These are phyloP conservation scores for Gardenia jasminoides DNA, from an alignment of 257 asterid genomes.

Conservation along the genomic window DNA sequence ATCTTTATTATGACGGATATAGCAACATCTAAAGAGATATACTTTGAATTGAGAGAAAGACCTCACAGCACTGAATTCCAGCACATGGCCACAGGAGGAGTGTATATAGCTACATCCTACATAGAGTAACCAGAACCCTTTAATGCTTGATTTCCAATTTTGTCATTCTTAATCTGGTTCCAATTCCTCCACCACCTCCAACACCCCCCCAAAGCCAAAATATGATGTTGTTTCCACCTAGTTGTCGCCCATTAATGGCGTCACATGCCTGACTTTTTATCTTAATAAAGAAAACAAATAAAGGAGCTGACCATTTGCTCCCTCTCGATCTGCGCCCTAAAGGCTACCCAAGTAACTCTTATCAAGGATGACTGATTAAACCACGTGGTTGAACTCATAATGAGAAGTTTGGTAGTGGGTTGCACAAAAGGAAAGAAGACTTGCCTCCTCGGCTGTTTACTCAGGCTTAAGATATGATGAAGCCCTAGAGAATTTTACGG, in stretches of 20 bases:
- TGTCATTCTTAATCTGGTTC: neutral
- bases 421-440: slow-evolving; percentile 18
- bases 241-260: neutral
- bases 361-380: neutral
- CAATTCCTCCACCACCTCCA: neutral
- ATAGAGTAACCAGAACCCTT: neutral
- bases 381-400: slow-evolving; percentile 20
- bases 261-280: neutral
- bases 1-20: neutral
- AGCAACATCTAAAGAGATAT: neutral
- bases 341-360: slow-evolving; percentile 18
- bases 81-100: neutral
- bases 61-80: neutral
- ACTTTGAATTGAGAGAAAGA: neutral
- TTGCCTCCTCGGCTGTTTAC: neutral
- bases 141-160: neutral
- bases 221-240: neutral
- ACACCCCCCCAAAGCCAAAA: neutral
- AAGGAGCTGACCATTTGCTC: neutral
- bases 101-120: neutral
- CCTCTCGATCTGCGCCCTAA: neutral
- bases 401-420: slow-evolving; percentile 39
- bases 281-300: neutral
- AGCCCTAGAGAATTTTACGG: neutral
- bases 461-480: neutral